Conservation (phyloP, 73 alveolate species). For the Tetrahymena elliotti region DNA sequence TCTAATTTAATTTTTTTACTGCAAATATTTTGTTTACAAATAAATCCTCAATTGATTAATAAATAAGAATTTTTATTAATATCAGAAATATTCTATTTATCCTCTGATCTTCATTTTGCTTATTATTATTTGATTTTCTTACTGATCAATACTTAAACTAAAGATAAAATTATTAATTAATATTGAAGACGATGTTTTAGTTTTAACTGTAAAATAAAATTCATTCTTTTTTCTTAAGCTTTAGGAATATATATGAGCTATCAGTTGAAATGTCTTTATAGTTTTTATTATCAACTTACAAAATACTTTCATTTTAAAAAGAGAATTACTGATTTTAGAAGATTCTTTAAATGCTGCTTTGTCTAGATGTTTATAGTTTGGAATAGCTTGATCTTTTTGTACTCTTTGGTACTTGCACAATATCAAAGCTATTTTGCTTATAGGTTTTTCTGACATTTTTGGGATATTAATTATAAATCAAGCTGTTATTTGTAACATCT, state of each 20-base stretch:
- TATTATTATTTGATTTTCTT: too few species aligned
- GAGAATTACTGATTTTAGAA: not conserved
- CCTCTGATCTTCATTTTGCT: too few species aligned
- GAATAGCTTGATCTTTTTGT: not conserved
- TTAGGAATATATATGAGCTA: not conserved
- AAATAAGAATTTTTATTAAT: too few species aligned
- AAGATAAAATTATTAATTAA: too few species aligned
- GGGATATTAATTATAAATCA: not conserved
- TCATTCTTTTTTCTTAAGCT: not conserved
- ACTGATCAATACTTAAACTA: too few species aligned
- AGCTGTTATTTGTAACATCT: not conserved
- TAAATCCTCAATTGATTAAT: too few species aligned
- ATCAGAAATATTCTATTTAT: too few species aligned
- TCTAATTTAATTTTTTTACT: too few species aligned
- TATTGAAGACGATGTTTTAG: not conserved
- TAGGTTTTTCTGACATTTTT: not conserved
- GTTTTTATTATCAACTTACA: not conserved
- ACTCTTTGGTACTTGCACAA: not conserved
- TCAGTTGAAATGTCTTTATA: not conserved
- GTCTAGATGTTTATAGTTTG: not conserved
- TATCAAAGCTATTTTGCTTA: not conserved
- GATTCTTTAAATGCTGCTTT: not conserved
- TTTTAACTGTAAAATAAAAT: not conserved
- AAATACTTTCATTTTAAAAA: not conserved
- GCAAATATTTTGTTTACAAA: too few species aligned